These are phyloP conservation scores for Phlebopus sp. DNA, from an alignment of 1,284 basidiomycete genomes.

Conservation along the genomic window DNA sequence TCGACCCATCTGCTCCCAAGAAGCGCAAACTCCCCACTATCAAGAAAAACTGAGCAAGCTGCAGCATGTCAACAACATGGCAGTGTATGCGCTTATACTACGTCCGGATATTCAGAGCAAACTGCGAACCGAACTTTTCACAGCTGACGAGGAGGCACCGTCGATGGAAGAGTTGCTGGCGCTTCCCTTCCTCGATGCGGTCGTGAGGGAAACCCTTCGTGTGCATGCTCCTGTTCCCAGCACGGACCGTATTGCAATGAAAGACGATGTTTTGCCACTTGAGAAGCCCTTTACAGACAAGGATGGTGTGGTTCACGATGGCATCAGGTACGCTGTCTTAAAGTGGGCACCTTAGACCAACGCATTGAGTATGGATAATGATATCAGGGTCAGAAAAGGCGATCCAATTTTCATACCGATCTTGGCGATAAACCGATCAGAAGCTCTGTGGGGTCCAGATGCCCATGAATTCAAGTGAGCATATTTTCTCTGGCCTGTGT, in stretches of 20 bases:
- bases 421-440: constrained; percentile 37
- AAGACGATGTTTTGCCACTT: constrained; percentile 61
- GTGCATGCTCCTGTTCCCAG: constrained; percentile 59
- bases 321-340: constrained; percentile 17
- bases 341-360: neutral
- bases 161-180: constrained; percentile 60
- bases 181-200: constrained; percentile 60
- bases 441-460: constrained; percentile 46
- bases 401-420: constrained; percentile 39
- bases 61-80: constrained; percentile 53
- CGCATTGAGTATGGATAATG: no score
- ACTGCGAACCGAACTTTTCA: constrained; percentile 65
- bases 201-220: constrained; percentile 70
- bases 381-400: constrained; percentile 36
- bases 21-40: constrained; percentile 69
- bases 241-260: constrained; percentile 47
- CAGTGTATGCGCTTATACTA: constrained; percentile 60
- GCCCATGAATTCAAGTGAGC: constrained; percentile 31
- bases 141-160: constrained; percentile 47
- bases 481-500: neutral
- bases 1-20: constrained; percentile 38
- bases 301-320: constrained; percentile 36
- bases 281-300: constrained; percentile 41
- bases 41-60: constrained; percentile 62
- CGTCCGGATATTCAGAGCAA: constrained; percentile 57